Evolutionary conservation across 305 asterid species (phyloP).

Genomic region (Fraxinus xanthoxyloides): DNA sequence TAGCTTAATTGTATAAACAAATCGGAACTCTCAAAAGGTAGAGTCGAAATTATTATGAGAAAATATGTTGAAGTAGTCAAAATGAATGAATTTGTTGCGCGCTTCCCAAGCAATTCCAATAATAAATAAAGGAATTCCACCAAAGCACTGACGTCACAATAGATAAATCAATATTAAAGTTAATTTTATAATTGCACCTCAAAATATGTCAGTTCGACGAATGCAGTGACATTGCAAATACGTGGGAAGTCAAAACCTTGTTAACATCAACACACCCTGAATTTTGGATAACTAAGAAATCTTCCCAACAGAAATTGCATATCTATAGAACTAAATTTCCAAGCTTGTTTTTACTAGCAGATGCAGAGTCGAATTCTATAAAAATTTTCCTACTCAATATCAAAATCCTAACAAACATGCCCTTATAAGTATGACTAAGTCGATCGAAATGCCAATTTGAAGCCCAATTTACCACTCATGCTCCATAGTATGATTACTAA

Average conservation of each 20-base stretch:
- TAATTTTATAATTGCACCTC: background rate
- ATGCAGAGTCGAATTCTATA: background rate
- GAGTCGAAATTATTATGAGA: too few species aligned
- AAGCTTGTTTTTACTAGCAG: background rate
- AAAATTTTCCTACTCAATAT: background rate
- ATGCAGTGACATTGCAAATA: too few species aligned
- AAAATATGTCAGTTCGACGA: background rate
- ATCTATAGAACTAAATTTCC: background rate
- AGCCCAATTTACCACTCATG: too few species aligned
- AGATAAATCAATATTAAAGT: background rate
- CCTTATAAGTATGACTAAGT: too few species aligned
- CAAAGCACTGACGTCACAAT: background rate
- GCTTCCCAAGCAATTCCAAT: background rate
- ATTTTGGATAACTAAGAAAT: background rate
- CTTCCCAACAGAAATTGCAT: background rate
- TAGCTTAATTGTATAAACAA: too few species aligned
- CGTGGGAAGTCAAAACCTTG: background rate
- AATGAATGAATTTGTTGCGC: background rate
- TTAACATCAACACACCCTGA: background rate
- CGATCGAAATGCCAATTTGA: too few species aligned
- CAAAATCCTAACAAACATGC: too few species aligned
- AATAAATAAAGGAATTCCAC: background rate
- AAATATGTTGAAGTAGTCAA: too few species aligned
- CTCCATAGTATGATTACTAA: too few species aligned
- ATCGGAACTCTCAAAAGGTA: too few species aligned